Evolutionary conservation across 352 stramenopile genomes (phyloP), one percentile per base, ranked within the genome.

Genomic region (Blastocystis hominis): DNA sequence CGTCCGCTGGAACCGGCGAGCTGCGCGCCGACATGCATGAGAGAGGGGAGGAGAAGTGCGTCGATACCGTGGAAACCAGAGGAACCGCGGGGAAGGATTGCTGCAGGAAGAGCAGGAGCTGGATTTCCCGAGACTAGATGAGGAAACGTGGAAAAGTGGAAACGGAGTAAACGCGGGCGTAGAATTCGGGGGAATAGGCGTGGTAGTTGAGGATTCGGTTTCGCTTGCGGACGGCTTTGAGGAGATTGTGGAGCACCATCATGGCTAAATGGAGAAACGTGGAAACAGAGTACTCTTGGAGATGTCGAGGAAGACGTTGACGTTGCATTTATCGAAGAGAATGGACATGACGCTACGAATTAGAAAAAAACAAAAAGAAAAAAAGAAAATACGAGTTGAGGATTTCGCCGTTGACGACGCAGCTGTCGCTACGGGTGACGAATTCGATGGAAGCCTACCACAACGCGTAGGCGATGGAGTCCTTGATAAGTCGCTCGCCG

Each of bases 271-370:
- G 7, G 5, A 55, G 42, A 7, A 10, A 34, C 0, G 4, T 55
- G 36, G 54, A 0, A 5, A 7, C 2, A n/a, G n/a, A 34, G 10
- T 36, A 84, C 72, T 84, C 55, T 84, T 84, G n/a, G 47, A 68
- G 44, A 84, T 84, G 56, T 84, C 72, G 9, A 84, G 50, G 30
- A 84, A 84, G 3, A 84, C 72, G 30, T 53, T 84, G n/a, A 69
- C 30, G 38, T 84, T 84, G 72, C 72, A 84, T 40, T 84, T 84
- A 46, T 84, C 72, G 50, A 84, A 84, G n/a, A 84, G 72, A 66
- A 84, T 84, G 20, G 47, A 40, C 50, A 84, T 66, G 17, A 84
- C 72, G 34, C 72, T 84, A 84, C 36, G 17, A 53, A 6, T 84
- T 3, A 84, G 7, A 3, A 34, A 2, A 30, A 6, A 3, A 2